Base-by-base conservation (phyloP, 192 early-diverging fungal genomes). In the Geosiphon pyriformis region DNA sequence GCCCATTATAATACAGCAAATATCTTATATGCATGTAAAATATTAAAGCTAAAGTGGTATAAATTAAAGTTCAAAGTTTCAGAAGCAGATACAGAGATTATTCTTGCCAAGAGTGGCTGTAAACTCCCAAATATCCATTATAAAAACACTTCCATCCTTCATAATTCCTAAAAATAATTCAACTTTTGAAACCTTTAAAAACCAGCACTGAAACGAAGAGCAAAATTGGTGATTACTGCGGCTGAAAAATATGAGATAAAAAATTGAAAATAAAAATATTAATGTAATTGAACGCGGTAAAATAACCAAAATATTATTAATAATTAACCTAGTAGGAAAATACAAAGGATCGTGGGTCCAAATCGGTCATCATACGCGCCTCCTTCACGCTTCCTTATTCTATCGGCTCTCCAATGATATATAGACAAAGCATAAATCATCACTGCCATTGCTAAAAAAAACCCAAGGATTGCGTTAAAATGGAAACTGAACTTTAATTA, bases 371-470 rank as follows among this genome's bases (percentile, higher is more conserved):
- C 90, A 69, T 90, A 93, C 2, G 88, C 87, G 17, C 88, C 88
- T 31, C 80, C 64, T 37, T 88, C 80, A 49, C 83, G 82, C 65
- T 75, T 81, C 17, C 85, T 75, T 64, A 93, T 88, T 29, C 82
- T 80, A 50, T 83, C 74, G 0, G 88, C 87, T 29, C 91, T 81
- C 82, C 85, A 85, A 74, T 91, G 90, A 76, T 86, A 93, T 47
- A 83, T 78, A 37, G 78, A 74, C 26, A 93, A 74, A 0, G 91
- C 90, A 65, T 93, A 93, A 25, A 88, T 69, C 91, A 93, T 91
- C 20, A 90, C 82, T 29, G 73, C 66, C 81, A 93, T 82, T 25
- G 90, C 78, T 67, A 47, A 47, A 10, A 50, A 31, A 53, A 34
- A 55, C 11, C 12, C 27, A 22, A 55, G 53, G 12, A 20, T 26